Evolutionary conservation across 2,329 filamentous ascomycete species (phyloP).

Genomic region (Onygenales sp.): DNA sequence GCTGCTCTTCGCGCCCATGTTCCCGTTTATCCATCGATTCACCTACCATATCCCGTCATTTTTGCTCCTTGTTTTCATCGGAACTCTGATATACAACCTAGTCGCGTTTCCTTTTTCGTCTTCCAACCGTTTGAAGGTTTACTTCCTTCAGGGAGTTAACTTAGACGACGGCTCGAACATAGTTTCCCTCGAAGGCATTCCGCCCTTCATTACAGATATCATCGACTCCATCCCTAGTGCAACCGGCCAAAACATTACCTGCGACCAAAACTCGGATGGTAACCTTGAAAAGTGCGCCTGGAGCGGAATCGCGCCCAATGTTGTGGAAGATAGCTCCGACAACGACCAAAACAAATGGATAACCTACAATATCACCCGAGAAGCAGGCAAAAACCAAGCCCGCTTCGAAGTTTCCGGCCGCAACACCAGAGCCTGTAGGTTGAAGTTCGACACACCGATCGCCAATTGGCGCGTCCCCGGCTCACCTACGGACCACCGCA

Average conservation of each 20-base stretch:
- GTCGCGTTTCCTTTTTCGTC: conserved; percentile 79
- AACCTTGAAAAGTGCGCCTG: conserved; percentile 57
- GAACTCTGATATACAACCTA: conserved; percentile 77
- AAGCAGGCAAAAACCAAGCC: conserved; percentile 38
- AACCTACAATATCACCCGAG: conserved; percentile 49
- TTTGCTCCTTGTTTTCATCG: conserved; percentile 61
- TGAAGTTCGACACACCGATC: conserved; percentile 63
- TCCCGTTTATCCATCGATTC: conserved; percentile 79
- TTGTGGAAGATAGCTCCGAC: conserved; percentile 41
- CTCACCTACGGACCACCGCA: conserved; percentile 49
- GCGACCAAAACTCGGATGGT: conserved; percentile 33
- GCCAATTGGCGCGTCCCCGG: conserved; percentile 55
- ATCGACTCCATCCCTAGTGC: conserved; percentile 63
- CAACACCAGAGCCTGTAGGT: conserved; percentile 69
- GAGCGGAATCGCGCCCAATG: conserved; percentile 56
- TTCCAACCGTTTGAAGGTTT: conserved; percentile 72
- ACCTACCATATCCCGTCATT: conserved; percentile 74
- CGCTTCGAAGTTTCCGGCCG: conserved; percentile 57
- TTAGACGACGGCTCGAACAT: conserved; percentile 62
- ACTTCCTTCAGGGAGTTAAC: conserved; percentile 73
- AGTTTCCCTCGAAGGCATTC: conserved; percentile 60
- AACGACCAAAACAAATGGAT: conserved; percentile 53
- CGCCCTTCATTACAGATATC: conserved; percentile 57
- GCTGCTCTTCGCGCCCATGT: conserved; percentile 63
- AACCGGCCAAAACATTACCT: conserved; percentile 50